Evolutionary conservation across 495 filamentous ascomycete genomes (phyloP), one percentile per base, ranked within the genome.

Genomic region (Aspergillus avenaceus): DNA sequence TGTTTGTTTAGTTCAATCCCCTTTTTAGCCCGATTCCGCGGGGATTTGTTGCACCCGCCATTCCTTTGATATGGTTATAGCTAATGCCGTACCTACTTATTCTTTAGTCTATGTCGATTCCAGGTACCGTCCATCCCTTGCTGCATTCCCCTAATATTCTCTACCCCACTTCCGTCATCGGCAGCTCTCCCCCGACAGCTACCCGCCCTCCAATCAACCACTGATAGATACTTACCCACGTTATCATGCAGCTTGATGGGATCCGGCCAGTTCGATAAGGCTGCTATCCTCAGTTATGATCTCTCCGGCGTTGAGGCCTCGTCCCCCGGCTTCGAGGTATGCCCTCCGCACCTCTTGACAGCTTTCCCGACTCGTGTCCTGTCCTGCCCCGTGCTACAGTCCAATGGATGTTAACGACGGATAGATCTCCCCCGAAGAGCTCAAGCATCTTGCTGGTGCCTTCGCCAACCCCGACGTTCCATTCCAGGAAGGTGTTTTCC

Each of bases 231-330:
- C 57, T 64, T 51, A 62, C 56, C 31, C 36, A 27, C 31, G 24
- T 37, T 45, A 42, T 45, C 25, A 50, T 43, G 19, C 51, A 91
- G 91, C 82, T 81, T 97, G 56, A 80, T 97, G 62, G 88, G 80
- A 72, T 84, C 78, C 56, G 84, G 84, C 60, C 86, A 93, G 68
- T 73, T 96, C 70, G 87, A 93, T 77, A 84, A 87, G 73, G 93
- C 83, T 59, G 88, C 87, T 62, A 95, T 97, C 68, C 83, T 92
- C 74, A 88, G 84, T 71, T 73, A 69, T 50, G 84, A 85, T 53
- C 89, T 91, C 63, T 86, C 88, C 64, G 88, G 84, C 64, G 76
- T 84, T 56, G 96, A 91, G 89, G 91, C 91, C 49, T 62, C 74
- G n/a, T 80, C 83, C 18, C 14, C 77, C 16, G 80, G 74, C 52